phyloP scores from a whole-genome alignment of 2,329 filamentous ascomycete genomes.

The Alternaria brassicae region DNA sequence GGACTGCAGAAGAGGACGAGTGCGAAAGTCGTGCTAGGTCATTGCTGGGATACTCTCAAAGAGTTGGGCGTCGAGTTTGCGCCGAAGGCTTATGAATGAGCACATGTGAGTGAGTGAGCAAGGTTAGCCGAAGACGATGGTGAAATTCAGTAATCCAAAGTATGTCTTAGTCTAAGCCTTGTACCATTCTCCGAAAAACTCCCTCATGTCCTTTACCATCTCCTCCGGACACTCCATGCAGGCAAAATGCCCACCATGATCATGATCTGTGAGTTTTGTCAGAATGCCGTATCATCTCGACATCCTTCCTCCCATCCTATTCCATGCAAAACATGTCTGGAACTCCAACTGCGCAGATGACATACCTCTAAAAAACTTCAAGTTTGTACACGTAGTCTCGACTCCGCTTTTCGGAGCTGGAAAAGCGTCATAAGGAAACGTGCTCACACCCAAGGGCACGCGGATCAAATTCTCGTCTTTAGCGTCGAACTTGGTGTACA shows the following conservation, averaged over 20 bases:
- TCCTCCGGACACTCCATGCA: constrained; percentile 37
- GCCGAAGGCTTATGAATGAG: constrained; percentile 33
- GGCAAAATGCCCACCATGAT: constrained; percentile 35
- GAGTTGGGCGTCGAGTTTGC: constrained; percentile 35
- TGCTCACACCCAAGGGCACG: constrained; percentile 49
- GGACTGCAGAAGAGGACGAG: constrained; percentile 35
- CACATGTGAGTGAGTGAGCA: background rate
- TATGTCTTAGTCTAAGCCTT: constrained; percentile 5
- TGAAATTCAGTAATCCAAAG: background rate
- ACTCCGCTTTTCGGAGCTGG: constrained; percentile 44
- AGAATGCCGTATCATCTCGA: constrained; percentile 1
- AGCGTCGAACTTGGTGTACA: constrained; percentile 48
- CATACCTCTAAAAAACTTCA: constrained; percentile 47
- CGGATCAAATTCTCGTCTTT: constrained; percentile 48
- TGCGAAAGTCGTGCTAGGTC: constrained; percentile 38
- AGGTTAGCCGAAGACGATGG: background rate
- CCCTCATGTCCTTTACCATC: constrained; percentile 33
- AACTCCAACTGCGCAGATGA: background rate
- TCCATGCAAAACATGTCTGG: background rate
- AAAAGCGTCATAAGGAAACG: constrained; percentile 49
- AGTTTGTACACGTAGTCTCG: constrained; percentile 49
- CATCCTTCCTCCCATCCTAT: background rate
- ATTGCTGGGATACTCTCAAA: constrained; percentile 40
- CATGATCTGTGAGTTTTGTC: constrained; percentile 20
- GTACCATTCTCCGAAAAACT: constrained; percentile 28